Percentiles rank a stretch among this genome's conserved stretches.
Evolutionary conservation across 345 rosid species (phyloP).

Genomic region (Heritiera fomes): DNA sequence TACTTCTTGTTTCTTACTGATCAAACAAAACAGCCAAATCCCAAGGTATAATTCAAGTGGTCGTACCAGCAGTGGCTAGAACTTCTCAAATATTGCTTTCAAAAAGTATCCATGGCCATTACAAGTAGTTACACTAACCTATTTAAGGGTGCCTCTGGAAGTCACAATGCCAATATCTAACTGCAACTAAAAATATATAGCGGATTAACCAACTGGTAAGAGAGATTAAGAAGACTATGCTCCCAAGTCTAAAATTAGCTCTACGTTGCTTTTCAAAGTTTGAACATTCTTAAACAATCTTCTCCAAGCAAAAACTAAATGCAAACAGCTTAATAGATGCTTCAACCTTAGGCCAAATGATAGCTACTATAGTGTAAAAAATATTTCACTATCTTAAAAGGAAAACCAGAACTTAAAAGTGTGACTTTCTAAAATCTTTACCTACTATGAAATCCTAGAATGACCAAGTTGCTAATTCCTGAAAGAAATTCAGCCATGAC

Average conservation of each 20-base stretch:
- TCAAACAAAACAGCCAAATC: not conserved
- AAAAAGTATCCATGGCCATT: not conserved
- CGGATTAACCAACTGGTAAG: not conserved
- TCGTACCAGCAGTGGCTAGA: not conserved
- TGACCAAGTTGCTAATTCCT: conserved; percentile 7
- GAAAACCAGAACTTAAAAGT: not conserved
- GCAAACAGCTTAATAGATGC: not conserved
- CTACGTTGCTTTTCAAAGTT: not conserved
- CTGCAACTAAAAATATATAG: not conserved
- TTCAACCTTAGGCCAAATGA: not conserved
- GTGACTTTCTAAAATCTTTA: not conserved
- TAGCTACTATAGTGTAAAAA: not conserved
- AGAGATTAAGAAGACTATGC: not conserved
- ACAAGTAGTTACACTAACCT: not conserved
- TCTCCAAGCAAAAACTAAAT: not conserved
- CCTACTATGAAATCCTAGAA: not conserved
- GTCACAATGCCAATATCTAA: not conserved
- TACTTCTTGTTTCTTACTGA: not conserved
- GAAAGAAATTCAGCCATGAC: not conserved
- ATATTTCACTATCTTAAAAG: not conserved
- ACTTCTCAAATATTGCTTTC: not conserved
- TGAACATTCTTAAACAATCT: not conserved
- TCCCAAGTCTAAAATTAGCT: not conserved
- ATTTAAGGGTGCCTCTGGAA: not conserved
- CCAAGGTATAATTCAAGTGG: not conserved